A percentile compares a stretch with the other conserved stretches of the same genome.
These are phyloP conservation scores for Colletotrichum costaricense DNA, from an alignment of 2,329 filamentous ascomycete species.

Conservation along the genomic window DNA sequence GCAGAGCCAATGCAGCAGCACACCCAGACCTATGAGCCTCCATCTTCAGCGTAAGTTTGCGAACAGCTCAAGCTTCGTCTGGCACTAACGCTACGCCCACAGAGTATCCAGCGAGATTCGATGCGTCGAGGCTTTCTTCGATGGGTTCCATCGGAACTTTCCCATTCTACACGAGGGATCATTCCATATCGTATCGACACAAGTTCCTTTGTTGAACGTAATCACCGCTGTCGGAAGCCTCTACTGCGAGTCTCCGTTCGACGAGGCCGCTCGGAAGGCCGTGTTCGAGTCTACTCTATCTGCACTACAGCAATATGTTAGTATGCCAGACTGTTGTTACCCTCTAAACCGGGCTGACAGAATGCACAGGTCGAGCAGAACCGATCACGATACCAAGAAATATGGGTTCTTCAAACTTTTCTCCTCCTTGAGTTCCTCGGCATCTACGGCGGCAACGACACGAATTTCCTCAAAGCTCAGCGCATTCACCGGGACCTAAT, in stretches of 20 bases:
- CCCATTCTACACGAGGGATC: conserved; percentile 14
- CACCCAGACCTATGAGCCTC: background rate
- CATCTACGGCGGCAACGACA: conserved; percentile 22
- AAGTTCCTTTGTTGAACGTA: conserved; percentile 17
- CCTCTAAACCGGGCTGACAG: background rate
- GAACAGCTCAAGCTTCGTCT: too few species aligned
- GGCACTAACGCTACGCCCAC: too few species aligned
- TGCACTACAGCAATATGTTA: conserved; percentile 19
- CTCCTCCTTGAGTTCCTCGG: conserved; percentile 22
- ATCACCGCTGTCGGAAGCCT: conserved; percentile 23
- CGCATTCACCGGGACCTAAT: conserved; percentile 22
- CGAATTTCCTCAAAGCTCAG: conserved; percentile 22
- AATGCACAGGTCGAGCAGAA: conserved; percentile 9
- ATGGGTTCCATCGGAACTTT: conserved; percentile 20
- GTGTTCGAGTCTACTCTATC: conserved; percentile 18
- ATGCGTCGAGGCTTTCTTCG: conserved; percentile 21
- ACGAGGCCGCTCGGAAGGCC: conserved; percentile 11
- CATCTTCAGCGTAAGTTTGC: conserved; percentile 1
- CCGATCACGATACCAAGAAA: conserved; percentile 24
- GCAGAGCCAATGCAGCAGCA: conserved; percentile 12
- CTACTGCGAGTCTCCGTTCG: conserved; percentile 12
- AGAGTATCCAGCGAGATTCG: conserved; percentile 19
- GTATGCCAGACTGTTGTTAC: background rate
- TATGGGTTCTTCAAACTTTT: conserved; percentile 22
- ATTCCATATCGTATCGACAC: conserved; percentile 23